Base-by-base conservation (phyloP, 768 basidiomycete species). In the Russula lepida region DNA sequence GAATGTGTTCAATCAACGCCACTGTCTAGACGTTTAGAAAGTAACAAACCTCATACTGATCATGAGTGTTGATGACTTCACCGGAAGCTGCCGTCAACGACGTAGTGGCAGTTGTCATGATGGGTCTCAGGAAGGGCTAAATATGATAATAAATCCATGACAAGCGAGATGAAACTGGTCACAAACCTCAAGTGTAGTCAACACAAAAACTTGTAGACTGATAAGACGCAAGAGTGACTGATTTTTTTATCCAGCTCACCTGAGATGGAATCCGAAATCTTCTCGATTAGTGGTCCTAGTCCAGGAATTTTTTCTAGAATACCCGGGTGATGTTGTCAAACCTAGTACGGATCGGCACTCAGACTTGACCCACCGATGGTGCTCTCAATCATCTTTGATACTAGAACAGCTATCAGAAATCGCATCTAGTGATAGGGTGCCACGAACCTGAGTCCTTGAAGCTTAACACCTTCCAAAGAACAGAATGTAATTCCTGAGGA, bases 401-500 rank as follows among this genome's bases (percentile, higher is more conserved):
- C 83, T 82, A 19, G 28, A 41, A 21, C 27, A 21, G 30, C 11
- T 7, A 15, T 21, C 28, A 28, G 28, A n/a, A 19, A 39, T 35
- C 28, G 39, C 55, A 12, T 63, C 41, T 28, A 63, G 49, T 39
- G 21, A 30, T 37, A 47, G 12, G 17, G 55, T 9, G 49, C 33
- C 41, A 7, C 69, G 12, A 58, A 85, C 85, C 82, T 6, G 84
- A 83, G 73, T 95, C 93, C 53, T 92, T 79, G 74, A 95, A 95
- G 28, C 78, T 84, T 70, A 98, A 71, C 6, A 95, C 83, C 73
- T 91, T 83, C 92, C 92, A 95, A 23, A 95, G 74, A 3, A 85
- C 83, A 1, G 81, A 74, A 71, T 94, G 91, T 53, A 95, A 66
- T 71, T 98, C 92, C 73, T 95, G 90, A 4, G 94, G 92, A 54